Conservation (phyloP, 2,329 filamentous ascomycete species). For the Aureobasidium sp. region DNA sequence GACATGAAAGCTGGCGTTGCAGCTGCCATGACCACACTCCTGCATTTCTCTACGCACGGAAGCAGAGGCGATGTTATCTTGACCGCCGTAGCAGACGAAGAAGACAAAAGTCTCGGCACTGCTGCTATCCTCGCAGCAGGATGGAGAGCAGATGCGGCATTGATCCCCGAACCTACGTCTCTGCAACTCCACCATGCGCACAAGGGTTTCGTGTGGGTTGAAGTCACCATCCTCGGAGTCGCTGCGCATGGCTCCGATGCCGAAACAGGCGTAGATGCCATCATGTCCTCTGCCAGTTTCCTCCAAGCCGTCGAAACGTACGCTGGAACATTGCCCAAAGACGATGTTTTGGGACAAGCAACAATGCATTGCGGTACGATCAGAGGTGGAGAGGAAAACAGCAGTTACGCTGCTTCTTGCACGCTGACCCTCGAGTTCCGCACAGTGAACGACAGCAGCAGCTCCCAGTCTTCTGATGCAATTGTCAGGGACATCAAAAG, state of each 20-base stretch:
- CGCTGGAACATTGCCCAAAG: not conserved
- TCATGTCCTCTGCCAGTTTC: not conserved
- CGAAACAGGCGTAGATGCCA: not conserved
- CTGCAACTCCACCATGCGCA: not conserved
- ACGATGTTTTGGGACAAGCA: not conserved
- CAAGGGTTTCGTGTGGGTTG: slow-evolving; percentile 11
- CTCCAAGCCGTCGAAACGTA: not conserved
- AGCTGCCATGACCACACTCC: slow-evolving; percentile 2
- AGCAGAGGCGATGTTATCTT: slow-evolving; percentile 2
- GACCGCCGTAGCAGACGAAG: slow-evolving; percentile 1
- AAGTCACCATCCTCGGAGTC: not conserved
- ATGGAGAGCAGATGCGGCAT: slow-evolving; percentile 4
- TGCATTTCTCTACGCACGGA: not conserved
- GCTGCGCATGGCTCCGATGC: slow-evolving; percentile 5
- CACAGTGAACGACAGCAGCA: not conserved
- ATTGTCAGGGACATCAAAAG: not conserved
- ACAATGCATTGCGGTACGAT: slow-evolving; percentile 8
- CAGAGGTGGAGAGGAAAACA: slow-evolving; percentile 2
- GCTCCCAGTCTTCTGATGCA: not conserved
- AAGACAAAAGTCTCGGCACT: not conserved
- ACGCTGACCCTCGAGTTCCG: not conserved
- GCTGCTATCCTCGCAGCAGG: not conserved
- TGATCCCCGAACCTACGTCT: slow-evolving; percentile 2
- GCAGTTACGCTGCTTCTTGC: slow-evolving; percentile 1
- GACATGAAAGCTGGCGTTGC: slow-evolving; percentile 10